Percentiles rank a stretch among this genome's conserved stretches.
These are phyloP conservation scores for Sporothrix inflata DNA, from an alignment of 2,329 filamentous ascomycete species.

Conservation along the genomic window DNA sequence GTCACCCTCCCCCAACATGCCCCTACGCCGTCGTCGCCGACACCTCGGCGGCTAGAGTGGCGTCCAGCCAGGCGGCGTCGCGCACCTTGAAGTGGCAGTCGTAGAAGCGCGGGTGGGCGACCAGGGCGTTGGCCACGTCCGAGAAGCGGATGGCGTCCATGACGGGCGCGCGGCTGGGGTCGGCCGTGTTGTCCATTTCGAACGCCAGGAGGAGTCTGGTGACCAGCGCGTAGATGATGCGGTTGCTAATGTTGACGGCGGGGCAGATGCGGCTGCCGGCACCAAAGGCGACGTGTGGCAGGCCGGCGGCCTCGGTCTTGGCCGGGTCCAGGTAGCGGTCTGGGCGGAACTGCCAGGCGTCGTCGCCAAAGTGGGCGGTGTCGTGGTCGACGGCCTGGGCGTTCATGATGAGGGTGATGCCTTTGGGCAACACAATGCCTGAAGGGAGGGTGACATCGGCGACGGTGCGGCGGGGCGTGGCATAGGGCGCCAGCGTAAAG, in stretches of 20 bases:
- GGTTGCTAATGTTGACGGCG: conserved; percentile 23
- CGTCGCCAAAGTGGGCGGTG: conserved; percentile 10
- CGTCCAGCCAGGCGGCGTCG: conserved; percentile 22
- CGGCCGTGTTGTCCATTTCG: conserved; percentile 10
- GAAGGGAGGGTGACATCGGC: conserved; percentile 19
- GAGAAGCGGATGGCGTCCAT: conserved; percentile 20
- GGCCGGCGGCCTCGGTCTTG: conserved; percentile 8
- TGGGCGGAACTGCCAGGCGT: conserved; percentile 19
- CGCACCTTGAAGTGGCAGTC: conserved; percentile 24
- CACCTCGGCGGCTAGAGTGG: not conserved
- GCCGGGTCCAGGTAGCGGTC: conserved; percentile 17
- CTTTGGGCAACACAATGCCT: conserved; percentile 10
- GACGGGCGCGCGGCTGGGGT: not conserved
- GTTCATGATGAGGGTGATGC: conserved; percentile 24
- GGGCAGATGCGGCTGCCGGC: conserved; percentile 26
- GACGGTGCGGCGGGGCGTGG: conserved; percentile 22
- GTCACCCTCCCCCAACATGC: not conserved
- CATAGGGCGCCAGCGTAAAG: conserved; percentile 21
- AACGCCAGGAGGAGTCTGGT: conserved; percentile 19
- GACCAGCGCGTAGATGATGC: conserved; percentile 19
- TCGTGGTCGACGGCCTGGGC: conserved; percentile 24
- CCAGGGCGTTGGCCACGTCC: conserved; percentile 20
- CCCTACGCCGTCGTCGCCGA: not conserved
- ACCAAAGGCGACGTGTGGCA: conserved; percentile 21
- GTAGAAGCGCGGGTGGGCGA: conserved; percentile 24